Percentiles rank a stretch among this genome's conserved stretches.
Evolutionary conservation across 139 green algal species (phyloP).

Genomic region (Chlorella sp.): DNA sequence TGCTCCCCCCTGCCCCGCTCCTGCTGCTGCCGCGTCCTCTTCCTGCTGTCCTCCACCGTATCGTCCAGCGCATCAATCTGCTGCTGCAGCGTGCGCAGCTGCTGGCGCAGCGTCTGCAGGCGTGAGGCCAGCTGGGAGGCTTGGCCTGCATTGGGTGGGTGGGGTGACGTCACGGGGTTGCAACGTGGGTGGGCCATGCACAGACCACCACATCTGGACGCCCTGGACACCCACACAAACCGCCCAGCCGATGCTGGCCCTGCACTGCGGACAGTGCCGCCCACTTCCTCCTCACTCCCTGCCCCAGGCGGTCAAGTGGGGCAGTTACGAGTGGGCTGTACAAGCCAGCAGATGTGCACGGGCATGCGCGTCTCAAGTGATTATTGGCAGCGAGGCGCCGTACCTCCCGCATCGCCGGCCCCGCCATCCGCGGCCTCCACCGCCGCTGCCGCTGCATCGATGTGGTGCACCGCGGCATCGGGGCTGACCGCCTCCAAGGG

Average conservation of each 20-base stretch:
- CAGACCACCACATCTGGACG: background rate
- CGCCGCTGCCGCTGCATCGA: constrained; percentile 41
- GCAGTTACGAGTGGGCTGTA: too few species aligned
- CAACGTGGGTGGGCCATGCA: background rate
- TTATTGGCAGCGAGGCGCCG: too few species aligned
- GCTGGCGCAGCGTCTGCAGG: constrained; percentile 86
- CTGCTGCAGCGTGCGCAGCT: constrained; percentile 87
- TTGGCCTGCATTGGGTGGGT: constrained; percentile 12
- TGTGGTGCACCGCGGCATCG: constrained; percentile 40
- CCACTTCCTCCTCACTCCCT: too few species aligned
- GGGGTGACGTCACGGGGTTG: background rate
- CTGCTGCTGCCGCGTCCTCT: constrained; percentile 22
- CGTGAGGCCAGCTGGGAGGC: constrained; percentile 60
- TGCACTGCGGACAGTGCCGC: too few species aligned
- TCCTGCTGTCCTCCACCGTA: constrained; percentile 32
- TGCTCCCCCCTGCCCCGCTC: background rate
- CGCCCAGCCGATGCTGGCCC: too few species aligned
- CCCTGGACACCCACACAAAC: background rate
- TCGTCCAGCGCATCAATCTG: constrained; percentile 69
- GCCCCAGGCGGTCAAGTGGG: too few species aligned
- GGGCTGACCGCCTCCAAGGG: constrained; percentile 49
- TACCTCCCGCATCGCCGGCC: background rate
- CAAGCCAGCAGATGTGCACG: too few species aligned
- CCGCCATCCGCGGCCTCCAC: background rate
- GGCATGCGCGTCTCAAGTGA: too few species aligned